phyloP scores from a whole-genome alignment of 306 rosid species.

The Mimosa bimucronata region DNA sequence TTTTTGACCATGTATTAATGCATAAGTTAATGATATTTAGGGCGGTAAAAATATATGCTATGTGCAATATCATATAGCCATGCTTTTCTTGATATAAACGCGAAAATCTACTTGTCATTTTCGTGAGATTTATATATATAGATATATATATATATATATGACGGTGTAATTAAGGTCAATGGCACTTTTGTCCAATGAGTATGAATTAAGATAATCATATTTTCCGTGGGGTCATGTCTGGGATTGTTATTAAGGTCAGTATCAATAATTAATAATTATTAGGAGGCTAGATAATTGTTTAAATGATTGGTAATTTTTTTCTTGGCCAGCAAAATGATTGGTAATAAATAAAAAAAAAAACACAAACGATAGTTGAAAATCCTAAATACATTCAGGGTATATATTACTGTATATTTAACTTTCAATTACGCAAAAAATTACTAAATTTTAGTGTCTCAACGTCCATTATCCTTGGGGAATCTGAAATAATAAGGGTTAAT shows the following conservation, averaged over 20 bases:
- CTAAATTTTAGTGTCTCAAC: no score
- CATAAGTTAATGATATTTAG: background rate
- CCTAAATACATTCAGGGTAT: no score
- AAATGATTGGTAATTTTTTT: background rate
- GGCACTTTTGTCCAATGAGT: background rate
- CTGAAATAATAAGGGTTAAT: no score
- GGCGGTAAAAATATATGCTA: background rate
- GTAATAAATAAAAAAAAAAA: background rate
- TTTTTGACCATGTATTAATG: background rate
- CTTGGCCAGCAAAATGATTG: background rate
- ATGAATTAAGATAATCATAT: no score
- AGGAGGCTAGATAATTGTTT: background rate
- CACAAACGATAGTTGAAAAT: no score
- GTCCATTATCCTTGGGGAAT: no score
- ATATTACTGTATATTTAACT: no score
- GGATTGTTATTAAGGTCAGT: background rate
- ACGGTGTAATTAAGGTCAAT: background rate
- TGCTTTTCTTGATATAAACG: background rate
- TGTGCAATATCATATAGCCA: background rate
- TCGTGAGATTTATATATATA: no score
- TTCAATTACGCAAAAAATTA: no score
- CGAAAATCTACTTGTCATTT: background rate
- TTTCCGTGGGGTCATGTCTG: background rate
- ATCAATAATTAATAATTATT: slow-evolving; percentile 9
- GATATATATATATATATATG: no score